Evolutionary conservation across 345 rosid genomes (phyloP), one percentile per base, ranked within the genome.

Genomic region (Garcia nutans): DNA sequence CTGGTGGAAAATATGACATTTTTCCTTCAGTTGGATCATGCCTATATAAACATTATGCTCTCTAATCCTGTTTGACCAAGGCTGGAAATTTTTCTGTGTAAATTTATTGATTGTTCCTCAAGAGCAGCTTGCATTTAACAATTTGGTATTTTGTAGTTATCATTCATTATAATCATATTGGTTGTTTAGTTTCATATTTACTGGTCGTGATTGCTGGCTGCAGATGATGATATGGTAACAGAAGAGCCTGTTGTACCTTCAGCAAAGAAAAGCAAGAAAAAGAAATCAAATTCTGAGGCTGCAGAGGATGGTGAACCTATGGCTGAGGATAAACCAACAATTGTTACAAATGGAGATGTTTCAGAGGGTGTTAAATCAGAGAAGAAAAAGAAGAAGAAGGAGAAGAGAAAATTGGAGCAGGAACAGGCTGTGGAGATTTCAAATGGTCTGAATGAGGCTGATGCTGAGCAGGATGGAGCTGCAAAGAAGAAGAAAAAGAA

Each of bases 181-280:
- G n/a, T 1, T 0, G 10, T 47, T 23, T 72, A 57, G 16, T 20
- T 56, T 71, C 15, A 37, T 50, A 3, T 50, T 20, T 12, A 6
- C 10, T 54, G n/a, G 22, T 54, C 20, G 8, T 66, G 41, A 6
- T 37, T 37, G 17, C 73, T 68, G 74, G 22, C 28, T 73, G 75
- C 74, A 86, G 87, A 79, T 55, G 78, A 41, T 55, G 85, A 82
- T 65, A 77, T 80, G 76, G 88, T 84, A 23, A 82, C 88, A 37
- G 91, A 88, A 81, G 95, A 88, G 10, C 64, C 88, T 13, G 75
- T 73, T 57, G 89, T 84, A 26, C 81, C 71, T 60, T 83, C 93
- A 0, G 83, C 23, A 23, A 88, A 91, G 88, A 89, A 87, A 66
- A 86, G 84, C 82, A 89, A 88, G 85, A 89, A 91, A 68, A 87